Base-by-base conservation (phyloP, 192 early-diverging fungal genomes). In the Phycomyces nitens region DNA sequence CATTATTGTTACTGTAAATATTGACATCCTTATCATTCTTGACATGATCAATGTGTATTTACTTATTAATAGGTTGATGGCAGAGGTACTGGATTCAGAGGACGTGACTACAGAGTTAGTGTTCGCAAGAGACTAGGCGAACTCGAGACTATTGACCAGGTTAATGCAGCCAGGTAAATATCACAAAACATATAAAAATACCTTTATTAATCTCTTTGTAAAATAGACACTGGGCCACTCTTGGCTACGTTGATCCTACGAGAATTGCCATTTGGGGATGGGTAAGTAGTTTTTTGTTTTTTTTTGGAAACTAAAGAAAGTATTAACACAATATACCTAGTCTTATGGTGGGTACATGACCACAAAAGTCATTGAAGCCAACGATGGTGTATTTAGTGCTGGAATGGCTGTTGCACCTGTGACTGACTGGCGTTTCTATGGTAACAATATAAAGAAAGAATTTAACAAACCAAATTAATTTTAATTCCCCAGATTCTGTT, bases 351-450 rank as follows among this genome's bases (percentile, higher is more conserved):
- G 94, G 12, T 97, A 91, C 69, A 79, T 90, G 76, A 88, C 95
- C 0, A 62, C 87, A 53, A 96, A 96, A 65, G 81, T 90, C 2
- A 80, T 97, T 44, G 97, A 99, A 73, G 80, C 84, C 3, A 79
- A 96, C 69, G 82, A 84, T 8, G 91, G 92, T 22, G 79, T 95
- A 0, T 95, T 97, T 78, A 71, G 76, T 44, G 77, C 89, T 3
- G 95, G 89, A n/a, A 93, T 99, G 84, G 84, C 97, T 5, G 97
- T 99, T 6, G 97, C 97, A 9, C 97, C 97, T 3, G 97, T 99
- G 6, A 97, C 94, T 9, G 89, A 93, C 74, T 99, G 94, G 94
- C 78, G 77, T 49, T 84, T 84, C 42, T 88, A 76, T 63, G 74
- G 73, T 75, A 66, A 56, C 11, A n/a, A 27, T n/a, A n/a, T n/a